Evolutionary conservation across 768 basidiomycete genomes (phyloP).

Genomic region (Leucogyrophana mollusca): DNA sequence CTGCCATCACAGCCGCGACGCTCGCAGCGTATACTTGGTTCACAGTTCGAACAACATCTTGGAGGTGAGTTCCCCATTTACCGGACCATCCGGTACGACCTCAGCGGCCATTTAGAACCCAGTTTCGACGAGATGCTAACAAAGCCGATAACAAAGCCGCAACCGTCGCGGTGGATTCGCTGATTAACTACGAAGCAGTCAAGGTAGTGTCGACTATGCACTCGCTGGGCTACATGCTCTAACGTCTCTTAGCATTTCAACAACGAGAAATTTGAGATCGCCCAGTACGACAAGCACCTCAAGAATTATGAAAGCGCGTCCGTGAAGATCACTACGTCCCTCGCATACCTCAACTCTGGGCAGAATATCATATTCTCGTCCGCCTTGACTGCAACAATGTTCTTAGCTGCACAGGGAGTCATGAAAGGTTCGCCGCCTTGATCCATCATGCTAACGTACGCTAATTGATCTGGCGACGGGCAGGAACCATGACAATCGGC

Average conservation of each 20-base stretch:
- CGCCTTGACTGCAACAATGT: slow-evolving; percentile 93
- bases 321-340: slow-evolving; percentile 91
- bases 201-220: slow-evolving; percentile 55
- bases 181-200: slow-evolving; percentile 98
- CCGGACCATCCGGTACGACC: neutral
- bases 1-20: slow-evolving; percentile 81
- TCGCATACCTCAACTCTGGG: slow-evolving; percentile 92
- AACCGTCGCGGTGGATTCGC: slow-evolving; percentile 87
- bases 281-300: slow-evolving; percentile 89
- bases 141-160: slow-evolving; percentile 97
- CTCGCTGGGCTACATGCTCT: neutral
- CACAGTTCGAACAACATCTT: slow-evolving; percentile 92
- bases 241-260: slow-evolving; percentile 78
- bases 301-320: slow-evolving; percentile 87
- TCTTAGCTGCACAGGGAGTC: slow-evolving; percentile 93
- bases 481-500: slow-evolving; percentile 97
- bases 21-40: slow-evolving; percentile 96
- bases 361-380: slow-evolving; percentile 96
- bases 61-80: slow-evolving; percentile 59
- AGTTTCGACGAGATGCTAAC: slow-evolving; percentile 93
- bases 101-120: slow-evolving; percentile 53
- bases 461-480: slow-evolving; percentile 4
- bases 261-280: slow-evolving; percentile 90
- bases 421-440: slow-evolving; percentile 62
- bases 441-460: neutral